These are phyloP conservation scores for Casuarina equisetifolia DNA, from an alignment of 306 rosid species.

Conservation along the genomic window DNA sequence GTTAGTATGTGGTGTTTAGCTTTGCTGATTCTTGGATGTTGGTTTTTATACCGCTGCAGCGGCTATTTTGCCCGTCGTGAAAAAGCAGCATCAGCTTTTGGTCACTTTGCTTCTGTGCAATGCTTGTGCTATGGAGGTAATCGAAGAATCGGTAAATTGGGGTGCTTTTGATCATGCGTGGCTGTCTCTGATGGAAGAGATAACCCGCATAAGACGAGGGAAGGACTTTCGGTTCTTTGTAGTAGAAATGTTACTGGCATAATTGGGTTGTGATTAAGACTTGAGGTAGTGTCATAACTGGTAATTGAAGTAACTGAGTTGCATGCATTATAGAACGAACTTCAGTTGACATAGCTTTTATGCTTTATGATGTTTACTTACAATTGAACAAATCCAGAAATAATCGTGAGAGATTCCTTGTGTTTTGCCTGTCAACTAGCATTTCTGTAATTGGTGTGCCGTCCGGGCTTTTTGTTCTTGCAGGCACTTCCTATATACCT, in stretches of 20 bases:
- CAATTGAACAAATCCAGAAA: neutral
- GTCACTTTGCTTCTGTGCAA: constrained; percentile 84
- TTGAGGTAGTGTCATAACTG: neutral
- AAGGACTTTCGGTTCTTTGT: neutral
- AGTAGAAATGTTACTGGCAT: neutral
- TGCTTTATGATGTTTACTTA: neutral
- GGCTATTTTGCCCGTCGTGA: constrained; percentile 68
- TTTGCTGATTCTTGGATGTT: constrained; percentile 3
- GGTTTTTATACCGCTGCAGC: constrained; percentile 34
- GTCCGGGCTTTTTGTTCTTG: constrained; percentile 27
- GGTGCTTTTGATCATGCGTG: neutral
- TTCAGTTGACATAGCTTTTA: neutral
- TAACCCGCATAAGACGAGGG: neutral
- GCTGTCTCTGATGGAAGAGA: neutral
- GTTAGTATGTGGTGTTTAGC: neutral
- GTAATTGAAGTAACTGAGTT: neutral
- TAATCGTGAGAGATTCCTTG: neutral
- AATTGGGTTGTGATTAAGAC: neutral
- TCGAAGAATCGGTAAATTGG: neutral
- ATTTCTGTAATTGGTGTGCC: neutral
- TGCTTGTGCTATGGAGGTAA: constrained; percentile 96
- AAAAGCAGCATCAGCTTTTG: constrained; percentile 84
- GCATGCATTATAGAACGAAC: neutral
- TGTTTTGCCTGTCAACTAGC: neutral
- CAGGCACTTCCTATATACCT: constrained; percentile 91